These are phyloP conservation scores for Corylus avellana DNA, from an alignment of 306 rosid species.

Conservation along the genomic window DNA sequence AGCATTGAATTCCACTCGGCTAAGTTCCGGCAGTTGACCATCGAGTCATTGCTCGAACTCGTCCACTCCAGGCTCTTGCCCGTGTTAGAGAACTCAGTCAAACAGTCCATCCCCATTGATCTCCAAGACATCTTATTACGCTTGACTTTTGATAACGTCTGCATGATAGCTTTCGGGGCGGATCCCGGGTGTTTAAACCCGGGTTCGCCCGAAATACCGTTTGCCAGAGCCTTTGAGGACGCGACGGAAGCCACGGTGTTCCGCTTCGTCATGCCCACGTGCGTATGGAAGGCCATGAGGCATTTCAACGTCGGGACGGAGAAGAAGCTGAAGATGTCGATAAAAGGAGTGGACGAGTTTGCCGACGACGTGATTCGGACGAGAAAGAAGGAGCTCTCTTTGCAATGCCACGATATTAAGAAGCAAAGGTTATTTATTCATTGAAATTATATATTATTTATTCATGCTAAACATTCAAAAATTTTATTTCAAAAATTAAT, in stretches of 20 bases:
- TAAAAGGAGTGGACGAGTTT: conserved; percentile 69
- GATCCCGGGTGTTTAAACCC: conserved; percentile 77
- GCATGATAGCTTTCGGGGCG: conserved; percentile 91
- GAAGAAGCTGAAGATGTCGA: conserved; percentile 56
- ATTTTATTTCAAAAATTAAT: no score
- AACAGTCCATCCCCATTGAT: conserved; percentile 38
- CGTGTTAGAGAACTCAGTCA: conserved; percentile 46
- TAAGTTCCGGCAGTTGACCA: conserved; percentile 60
- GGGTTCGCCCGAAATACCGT: conserved; percentile 63
- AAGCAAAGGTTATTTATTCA: conserved; percentile 9
- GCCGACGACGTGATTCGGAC: conserved; percentile 71
- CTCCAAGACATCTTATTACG: conserved; percentile 79
- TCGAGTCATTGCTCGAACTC: conserved; percentile 58
- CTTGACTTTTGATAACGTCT: conserved; percentile 84
- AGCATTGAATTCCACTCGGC: conserved; percentile 89
- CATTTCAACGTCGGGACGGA: conserved; percentile 66
- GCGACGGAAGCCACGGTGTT: conserved; percentile 77
- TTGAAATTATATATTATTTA: no score
- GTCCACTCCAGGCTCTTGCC: conserved; percentile 68
- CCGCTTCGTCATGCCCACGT: conserved; percentile 65
- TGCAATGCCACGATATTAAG: conserved; percentile 14
- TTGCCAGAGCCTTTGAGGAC: conserved; percentile 86
- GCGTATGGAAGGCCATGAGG: conserved; percentile 75
- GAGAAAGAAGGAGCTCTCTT: conserved; percentile 65
- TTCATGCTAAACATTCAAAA: no score